Percentiles rank a stretch among this genome's conserved stretches.
phyloP scores from a whole-genome alignment of 2,329 filamentous ascomycete species.

The Diplodia corticola region DNA sequence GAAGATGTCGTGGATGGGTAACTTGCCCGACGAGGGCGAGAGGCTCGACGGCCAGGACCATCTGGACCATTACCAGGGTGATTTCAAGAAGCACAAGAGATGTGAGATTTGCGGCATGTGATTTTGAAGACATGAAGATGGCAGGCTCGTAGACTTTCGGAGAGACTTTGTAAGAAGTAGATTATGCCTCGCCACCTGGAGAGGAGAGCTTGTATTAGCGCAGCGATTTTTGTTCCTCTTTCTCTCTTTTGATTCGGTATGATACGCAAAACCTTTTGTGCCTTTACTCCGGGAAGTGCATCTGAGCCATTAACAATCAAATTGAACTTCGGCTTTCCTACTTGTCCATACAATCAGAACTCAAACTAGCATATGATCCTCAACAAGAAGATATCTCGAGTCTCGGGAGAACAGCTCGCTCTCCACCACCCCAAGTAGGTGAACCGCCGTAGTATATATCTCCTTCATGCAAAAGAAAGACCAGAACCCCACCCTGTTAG shows the following conservation, averaged over 20 bases:
- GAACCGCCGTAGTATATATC: slow-evolving; percentile 21
- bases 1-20: slow-evolving; percentile 46
- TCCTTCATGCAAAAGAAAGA: slow-evolving; percentile 6
- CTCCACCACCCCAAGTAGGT: neutral
- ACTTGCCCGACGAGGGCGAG: slow-evolving; percentile 42
- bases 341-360: neutral
- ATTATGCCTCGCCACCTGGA: neutral
- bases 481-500: neutral
- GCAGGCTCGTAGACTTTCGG: neutral
- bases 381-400: neutral
- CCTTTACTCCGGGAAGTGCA: neutral
- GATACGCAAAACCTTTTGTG: neutral
- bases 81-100: slow-evolving; percentile 29
- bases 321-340: neutral
- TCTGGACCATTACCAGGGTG: slow-evolving; percentile 31
- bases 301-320: neutral
- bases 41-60: slow-evolving; percentile 48
- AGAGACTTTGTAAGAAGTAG: neutral
- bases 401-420: neutral
- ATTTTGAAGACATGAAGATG: neutral
- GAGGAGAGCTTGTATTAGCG: neutral
- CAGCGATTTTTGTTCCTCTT: neutral
- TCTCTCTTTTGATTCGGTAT: neutral
- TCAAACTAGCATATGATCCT: neutral
- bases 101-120: slow-evolving; percentile 24